Base-by-base conservation (phyloP, 2,329 filamentous ascomycete species). In the Leptographium radiaticola region DNA sequence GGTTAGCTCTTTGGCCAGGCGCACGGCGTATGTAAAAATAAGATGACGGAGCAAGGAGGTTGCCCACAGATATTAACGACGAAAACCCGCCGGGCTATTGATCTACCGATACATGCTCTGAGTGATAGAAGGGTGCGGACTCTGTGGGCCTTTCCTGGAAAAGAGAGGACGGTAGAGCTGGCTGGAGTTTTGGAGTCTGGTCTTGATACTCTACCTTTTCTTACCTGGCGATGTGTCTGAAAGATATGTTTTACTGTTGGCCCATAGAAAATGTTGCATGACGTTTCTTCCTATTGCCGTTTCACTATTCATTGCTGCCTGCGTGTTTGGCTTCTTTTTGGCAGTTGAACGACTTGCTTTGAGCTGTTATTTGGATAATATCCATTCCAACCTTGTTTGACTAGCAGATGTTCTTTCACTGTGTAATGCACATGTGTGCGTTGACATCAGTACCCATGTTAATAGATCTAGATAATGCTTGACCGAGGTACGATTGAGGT, bases 101-200 rank as follows among this genome's bases (percentile, higher is more conserved):
- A 20, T 31, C 20, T 15, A 20, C 25, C 43, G 38, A 44, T 51
- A 13, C 38, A 36, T 42, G 11, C 9, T 20, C 9, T 38, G 16
- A 2, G 11, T 15, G 33, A 46, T 49, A 52, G 31, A 53, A 47
- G 15, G 15, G 16, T 30, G n/a, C 13, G 15, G 9, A 18, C 33
- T 52, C 42, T 39, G 38, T 10, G 25, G 10, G 36, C 30, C 15
- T 18, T 16, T 52, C n/a, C 40, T 12, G 6, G 38, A 13, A 13
- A 13, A 16, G 38, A 40, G 12, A 25, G 25, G 25, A 45, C 13
- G 40, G 30, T 39, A 50, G 50, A 43, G 50, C 40, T 33, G 30
- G 50, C 47, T 55, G 54, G 51, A 55, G 54, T 55, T 55, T 52
- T 44, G 54, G 54, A 55, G 54, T 55, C 53, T 52, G 50, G 50